Base-by-base conservation (phyloP, 345 rosid species). In the Dimocarpus longan region DNA sequence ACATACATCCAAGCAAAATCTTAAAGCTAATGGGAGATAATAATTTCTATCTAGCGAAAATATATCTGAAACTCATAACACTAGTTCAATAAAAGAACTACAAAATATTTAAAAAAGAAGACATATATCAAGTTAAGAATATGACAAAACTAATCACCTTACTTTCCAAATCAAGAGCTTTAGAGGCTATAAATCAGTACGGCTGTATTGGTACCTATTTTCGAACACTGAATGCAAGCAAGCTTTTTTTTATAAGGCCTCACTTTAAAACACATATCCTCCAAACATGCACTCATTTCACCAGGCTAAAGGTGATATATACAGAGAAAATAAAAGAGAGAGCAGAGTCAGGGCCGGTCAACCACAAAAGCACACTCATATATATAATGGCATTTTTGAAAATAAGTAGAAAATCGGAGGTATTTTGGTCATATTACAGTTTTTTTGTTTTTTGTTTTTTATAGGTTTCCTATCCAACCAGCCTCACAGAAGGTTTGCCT, bases 141-240 rank as follows among this genome's bases (percentile, higher is more conserved):
- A 6, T 63, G 54, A 79, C 75, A 78, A 71, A 74, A 66, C 10
- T 16, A 64, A 78, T 79, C 82, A 93, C 99, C 99, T 96, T 91
- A 82, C 89, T 90, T 88, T 96, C 98, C 81, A 92, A 85, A 78
- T 96, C 97, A 76, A 96, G 99, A 77, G 93, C 90, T 86, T 96
- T 93, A 66, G 99, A 94, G 75, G 98, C 99, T 83, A 96, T 16
- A 77, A 16, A 62, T 1, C 28, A 26, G 1, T 26, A 26, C 28
- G 28, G 28, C 28, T 1, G 28, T 26, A 26, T 26, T 26, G 28
- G 28, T 26, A 2, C 8, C 10, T 32, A 32, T 3, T 32, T 32
- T 32, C 37, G 4, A 3, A 2, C 2, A 32, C 37, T 32, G 28
- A 16, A 48, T 32, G 10, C 5, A 37, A n/a, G 32, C 21, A 57